Percentiles rank a stretch among this genome's conserved stretches.
Evolutionary conservation across 2,329 filamentous ascomycete species (phyloP).

Genomic region (Alternaria atra): DNA sequence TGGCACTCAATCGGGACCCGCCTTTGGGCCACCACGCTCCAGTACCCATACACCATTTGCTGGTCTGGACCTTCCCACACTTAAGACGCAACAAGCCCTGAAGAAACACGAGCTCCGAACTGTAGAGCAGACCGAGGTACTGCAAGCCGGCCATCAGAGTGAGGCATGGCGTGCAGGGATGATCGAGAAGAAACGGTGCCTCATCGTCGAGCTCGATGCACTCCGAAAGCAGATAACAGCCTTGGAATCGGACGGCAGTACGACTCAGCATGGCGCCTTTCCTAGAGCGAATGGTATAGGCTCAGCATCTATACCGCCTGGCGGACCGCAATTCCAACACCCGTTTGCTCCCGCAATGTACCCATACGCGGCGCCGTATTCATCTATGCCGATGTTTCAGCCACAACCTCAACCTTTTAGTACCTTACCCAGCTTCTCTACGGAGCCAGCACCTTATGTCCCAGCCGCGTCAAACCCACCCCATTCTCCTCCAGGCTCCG

Average conservation of each 20-base stretch:
- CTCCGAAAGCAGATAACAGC: constrained; percentile 47
- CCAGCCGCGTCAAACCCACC: constrained; percentile 24
- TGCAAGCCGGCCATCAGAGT: constrained; percentile 45
- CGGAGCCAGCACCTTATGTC: constrained; percentile 35
- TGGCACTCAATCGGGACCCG: constrained; percentile 16
- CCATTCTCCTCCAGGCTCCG: constrained; percentile 44
- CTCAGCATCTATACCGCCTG: constrained; percentile 24
- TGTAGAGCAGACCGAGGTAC: constrained; percentile 49
- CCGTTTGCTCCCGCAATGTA: constrained; percentile 36
- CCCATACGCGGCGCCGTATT: constrained; percentile 33
- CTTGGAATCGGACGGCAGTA: constrained; percentile 29
- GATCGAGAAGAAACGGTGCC: constrained; percentile 47
- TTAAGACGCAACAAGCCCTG: constrained; percentile 39
- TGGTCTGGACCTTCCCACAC: constrained; percentile 35
- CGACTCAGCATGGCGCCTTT: constrained; percentile 19
- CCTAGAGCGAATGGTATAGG: constrained; percentile 17
- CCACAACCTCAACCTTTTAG: constrained; percentile 29
- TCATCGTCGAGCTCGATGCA: constrained; percentile 49
- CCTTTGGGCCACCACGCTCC: constrained; percentile 24
- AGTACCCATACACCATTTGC: constrained; percentile 33
- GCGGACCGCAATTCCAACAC: constrained; percentile 38
- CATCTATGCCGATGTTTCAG: constrained; percentile 41
- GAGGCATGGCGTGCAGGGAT: constrained; percentile 44
- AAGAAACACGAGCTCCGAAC: constrained; percentile 48
- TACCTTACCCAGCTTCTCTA: constrained; percentile 25